Conservation (phyloP, 1,284 basidiomycete genomes). For the Erythrobasidium hasegawianum region DNA sequence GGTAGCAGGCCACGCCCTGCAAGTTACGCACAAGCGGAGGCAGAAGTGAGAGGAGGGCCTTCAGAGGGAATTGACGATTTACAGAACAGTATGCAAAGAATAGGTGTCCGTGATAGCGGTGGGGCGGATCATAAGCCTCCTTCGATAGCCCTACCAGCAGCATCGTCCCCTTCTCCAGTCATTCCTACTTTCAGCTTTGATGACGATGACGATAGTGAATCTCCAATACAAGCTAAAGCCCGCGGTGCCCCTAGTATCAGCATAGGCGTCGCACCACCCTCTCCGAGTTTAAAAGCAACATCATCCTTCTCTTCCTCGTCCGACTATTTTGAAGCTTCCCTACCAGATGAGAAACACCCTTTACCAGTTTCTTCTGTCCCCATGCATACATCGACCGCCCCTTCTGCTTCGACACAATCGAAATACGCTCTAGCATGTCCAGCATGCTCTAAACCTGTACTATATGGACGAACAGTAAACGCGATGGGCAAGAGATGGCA, state of each 20-base stretch:
- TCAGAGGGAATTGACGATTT: slow-evolving; percentile 6
- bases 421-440: slow-evolving; percentile 53
- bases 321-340: slow-evolving; percentile 38
- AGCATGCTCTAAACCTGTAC: slow-evolving; percentile 69
- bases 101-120: neutral
- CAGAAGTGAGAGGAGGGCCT: slow-evolving; percentile 3
- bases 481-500: slow-evolving; percentile 88
- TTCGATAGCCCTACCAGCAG: neutral
- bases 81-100: neutral
- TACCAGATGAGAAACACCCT: slow-evolving; percentile 39
- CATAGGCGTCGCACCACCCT: slow-evolving; percentile 33
- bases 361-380: slow-evolving; percentile 38
- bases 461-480: slow-evolving; percentile 77
- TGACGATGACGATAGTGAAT: slow-evolving; percentile 8
- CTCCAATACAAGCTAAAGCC: neutral
- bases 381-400: slow-evolving; percentile 25
- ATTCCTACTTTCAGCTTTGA: slow-evolving; percentile 28
- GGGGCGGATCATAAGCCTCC: slow-evolving; percentile 1
- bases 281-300: slow-evolving; percentile 22
- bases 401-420: neutral
- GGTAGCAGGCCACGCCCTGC: neutral
- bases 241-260: slow-evolving; percentile 1
- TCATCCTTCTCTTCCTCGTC: slow-evolving; percentile 6
- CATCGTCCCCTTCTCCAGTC: neutral
- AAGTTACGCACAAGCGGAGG: neutral